Evolutionary conservation across 2,329 filamentous ascomycete species (phyloP), one percentile per base, ranked within the genome.

Genomic region (Penicillium sp.): DNA sequence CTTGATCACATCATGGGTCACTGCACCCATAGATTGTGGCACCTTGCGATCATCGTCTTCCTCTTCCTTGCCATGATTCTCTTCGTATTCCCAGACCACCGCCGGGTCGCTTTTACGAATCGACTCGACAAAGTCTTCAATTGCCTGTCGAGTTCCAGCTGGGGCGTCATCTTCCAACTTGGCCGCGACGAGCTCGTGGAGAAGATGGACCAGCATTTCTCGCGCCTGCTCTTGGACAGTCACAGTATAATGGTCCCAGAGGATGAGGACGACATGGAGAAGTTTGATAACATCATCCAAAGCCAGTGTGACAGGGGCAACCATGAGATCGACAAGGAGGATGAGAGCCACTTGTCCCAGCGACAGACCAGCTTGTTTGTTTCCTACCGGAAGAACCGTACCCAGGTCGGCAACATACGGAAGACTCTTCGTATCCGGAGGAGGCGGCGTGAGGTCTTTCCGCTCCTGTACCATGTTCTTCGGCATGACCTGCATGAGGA

Each of bases 191-290:
- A 97, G 79, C 69, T 97, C 94, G 63, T 99, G 94, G 42, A 99
- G 95, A 16, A 99, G 81, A 75, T 99, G 94, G 2, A 99, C 92
- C 14, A 99, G 82, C 92, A 99, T 96, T 72, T 99, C 94, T 44
- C 92, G 85, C 27, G 95, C 92, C 70, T 99, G 92, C 61, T 97
- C 94, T 69, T 97, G 92, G 1, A 99, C 94, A 10, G 96, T 82
- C 3, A 90, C 85, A 1, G 90, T 96, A 65, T 99, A 96, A 65
- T 97, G 92, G 69, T 99, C 95, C 94, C 94, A 99, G 1, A 97
- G 81, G 3, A 97, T 90, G 11, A 92, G 86, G 5, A 96, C 87
- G 8, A 96, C 89, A 70, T 99, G 94, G 13, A 99, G 77, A 18
- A 99, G 77, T 24, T 95, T 81, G 1, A 92, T 90, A 3, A 97